phyloP scores from a whole-genome alignment of 768 basidiomycete species.

The Boletus rubroflammeus region DNA sequence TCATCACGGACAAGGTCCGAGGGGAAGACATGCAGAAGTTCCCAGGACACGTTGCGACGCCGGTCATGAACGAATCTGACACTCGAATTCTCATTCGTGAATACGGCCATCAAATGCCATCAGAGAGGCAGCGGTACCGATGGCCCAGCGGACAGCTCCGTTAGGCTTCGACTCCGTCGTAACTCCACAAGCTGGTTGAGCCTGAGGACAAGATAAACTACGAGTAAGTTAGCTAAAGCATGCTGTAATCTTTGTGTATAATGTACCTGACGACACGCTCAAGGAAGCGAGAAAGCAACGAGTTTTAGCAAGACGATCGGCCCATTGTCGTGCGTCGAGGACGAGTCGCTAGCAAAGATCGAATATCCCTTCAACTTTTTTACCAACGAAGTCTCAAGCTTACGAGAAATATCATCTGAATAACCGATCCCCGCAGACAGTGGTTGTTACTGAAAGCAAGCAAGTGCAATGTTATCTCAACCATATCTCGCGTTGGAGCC shows the following conservation, averaged over 20 bases:
- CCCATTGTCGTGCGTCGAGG: neutral
- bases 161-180: neutral
- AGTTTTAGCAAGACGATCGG: too few species aligned
- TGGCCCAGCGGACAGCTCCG: neutral
- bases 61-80: neutral
- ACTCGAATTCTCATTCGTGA: slow-evolving; percentile 1
- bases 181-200: neutral
- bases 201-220: too few species aligned
- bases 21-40: slow-evolving; percentile 1
- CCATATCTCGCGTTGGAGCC: neutral
- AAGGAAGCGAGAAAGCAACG: too few species aligned
- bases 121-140: neutral
- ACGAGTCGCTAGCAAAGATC: neutral
- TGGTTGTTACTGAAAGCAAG: neutral
- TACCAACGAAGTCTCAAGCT: neutral
- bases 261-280: too few species aligned
- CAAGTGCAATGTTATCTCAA: neutral
- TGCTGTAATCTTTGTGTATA: too few species aligned
- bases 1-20: neutral
- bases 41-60: neutral
- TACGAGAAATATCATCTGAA: neutral
- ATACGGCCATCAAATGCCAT: slow-evolving; percentile 5
- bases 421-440: neutral
- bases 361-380: neutral
- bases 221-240: too few species aligned